Conservation (phyloP, 129 eudicot species). For the Deinandra increscens region DNA sequence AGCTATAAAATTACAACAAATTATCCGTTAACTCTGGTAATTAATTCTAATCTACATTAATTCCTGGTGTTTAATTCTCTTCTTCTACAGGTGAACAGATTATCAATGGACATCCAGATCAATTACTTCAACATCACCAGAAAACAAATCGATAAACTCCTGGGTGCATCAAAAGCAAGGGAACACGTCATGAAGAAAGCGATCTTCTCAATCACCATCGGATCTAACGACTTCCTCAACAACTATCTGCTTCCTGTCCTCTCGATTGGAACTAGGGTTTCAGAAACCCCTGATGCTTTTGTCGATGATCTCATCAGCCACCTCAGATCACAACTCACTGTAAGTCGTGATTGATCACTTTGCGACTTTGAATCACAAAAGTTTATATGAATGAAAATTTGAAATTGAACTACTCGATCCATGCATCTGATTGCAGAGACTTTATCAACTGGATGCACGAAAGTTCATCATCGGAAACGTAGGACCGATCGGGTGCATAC, state of each 20-base stretch:
- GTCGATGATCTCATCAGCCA: slow-evolving; percentile 65
- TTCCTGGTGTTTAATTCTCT: no score
- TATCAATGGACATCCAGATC: slow-evolving; percentile 86
- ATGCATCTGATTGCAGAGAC: slow-evolving; percentile 54
- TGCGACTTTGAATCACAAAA: background rate
- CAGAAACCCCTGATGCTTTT: slow-evolving; percentile 69
- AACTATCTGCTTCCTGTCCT: slow-evolving; percentile 84
- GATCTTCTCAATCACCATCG: slow-evolving; percentile 84
- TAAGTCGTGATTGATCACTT: slow-evolving; percentile 8
- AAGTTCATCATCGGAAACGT: slow-evolving; percentile 84
- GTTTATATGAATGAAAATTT: no score
- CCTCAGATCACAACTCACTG: slow-evolving; percentile 72
- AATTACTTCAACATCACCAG: slow-evolving; percentile 93
- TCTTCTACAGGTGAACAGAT: slow-evolving; percentile 89
- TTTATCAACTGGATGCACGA: slow-evolving; percentile 81
- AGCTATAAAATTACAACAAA: background rate
- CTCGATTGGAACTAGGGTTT: slow-evolving; percentile 72
- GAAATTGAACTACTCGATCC: background rate
- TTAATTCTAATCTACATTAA: background rate
- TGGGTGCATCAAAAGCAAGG: slow-evolving; percentile 71
- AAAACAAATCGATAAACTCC: slow-evolving; percentile 62
- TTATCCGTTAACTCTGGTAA: background rate
- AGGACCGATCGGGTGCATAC: slow-evolving; percentile 98
- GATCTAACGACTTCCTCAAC: slow-evolving; percentile 91
- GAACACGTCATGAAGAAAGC: slow-evolving; percentile 64